These are phyloP conservation scores for Linnemannia zychae DNA, from an alignment of 192 early-diverging fungal species.

Conservation along the genomic window DNA sequence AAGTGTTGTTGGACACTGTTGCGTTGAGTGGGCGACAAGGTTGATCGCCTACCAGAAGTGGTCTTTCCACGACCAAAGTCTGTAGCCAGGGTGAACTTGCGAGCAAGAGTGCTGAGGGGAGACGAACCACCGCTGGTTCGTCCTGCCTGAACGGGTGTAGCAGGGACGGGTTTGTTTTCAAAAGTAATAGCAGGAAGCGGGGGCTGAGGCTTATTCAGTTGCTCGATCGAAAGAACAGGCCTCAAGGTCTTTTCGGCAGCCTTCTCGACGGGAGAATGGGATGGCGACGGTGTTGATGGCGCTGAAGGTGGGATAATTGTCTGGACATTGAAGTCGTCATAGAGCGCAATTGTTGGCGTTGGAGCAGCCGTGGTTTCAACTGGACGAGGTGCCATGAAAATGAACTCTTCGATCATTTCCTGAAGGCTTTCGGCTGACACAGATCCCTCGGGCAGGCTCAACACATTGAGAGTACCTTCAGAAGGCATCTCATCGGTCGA, in stretches of 20 bases:
- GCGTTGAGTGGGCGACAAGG: neutral
- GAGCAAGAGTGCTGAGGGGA: slow-evolving; percentile 20
- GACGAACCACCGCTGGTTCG: slow-evolving; percentile 7
- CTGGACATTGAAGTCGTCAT: neutral
- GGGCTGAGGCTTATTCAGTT: slow-evolving; percentile 49
- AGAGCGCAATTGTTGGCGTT: slow-evolving; percentile 4
- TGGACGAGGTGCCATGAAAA: slow-evolving; percentile 22
- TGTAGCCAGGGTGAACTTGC: slow-evolving; percentile 14
- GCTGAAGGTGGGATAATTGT: neutral
- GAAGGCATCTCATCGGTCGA: neutral
- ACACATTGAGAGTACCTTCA: neutral
- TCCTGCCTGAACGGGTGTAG: neutral
- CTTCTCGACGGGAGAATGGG: neutral
- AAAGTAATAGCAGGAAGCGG: slow-evolving; percentile 19
- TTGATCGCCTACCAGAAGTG: neutral
- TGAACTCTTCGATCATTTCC: slow-evolving; percentile 28
- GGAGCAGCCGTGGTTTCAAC: neutral
- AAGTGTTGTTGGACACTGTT: slow-evolving; percentile 26
- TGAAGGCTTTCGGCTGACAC: slow-evolving; percentile 1
- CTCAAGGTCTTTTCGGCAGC: slow-evolving; percentile 16
- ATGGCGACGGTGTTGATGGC: neutral
- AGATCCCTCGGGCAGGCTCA: neutral
- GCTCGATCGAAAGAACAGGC: slow-evolving; percentile 29
- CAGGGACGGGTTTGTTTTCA: slow-evolving; percentile 1
- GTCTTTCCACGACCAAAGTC: slow-evolving; percentile 21